Conservation (phyloP, 345 rosid genomes). For the Eucalyptus cloeziana region DNA sequence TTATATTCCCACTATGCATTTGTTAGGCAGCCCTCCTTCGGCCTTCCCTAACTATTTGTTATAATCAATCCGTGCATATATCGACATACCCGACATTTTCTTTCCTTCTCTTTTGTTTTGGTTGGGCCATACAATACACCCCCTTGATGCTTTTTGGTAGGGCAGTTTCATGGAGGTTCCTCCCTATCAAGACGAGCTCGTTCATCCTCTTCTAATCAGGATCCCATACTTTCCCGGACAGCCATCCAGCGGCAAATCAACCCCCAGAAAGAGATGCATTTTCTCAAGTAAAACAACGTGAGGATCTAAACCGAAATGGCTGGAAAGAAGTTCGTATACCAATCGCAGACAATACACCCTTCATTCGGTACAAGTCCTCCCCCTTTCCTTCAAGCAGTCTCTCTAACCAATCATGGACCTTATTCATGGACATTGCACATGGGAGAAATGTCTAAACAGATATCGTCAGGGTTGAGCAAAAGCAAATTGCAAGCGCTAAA, state of each 20-base stretch:
- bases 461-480: not conserved
- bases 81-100: not conserved
- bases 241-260: conserved; percentile 50
- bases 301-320: not conserved
- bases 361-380: conserved; percentile 60
- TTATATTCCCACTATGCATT: not conserved
- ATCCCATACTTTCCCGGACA: conserved; percentile 47
- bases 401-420: conserved; percentile 72
- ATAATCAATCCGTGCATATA: not conserved
- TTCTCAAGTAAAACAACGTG: not conserved
- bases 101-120: not conserved
- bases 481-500: not conserved
- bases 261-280: conserved; percentile 20
- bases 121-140: conserved; percentile 26
- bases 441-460: not conserved
- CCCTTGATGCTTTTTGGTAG: conserved; percentile 57
- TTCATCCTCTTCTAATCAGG: conserved; percentile 43
- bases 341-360: conserved; percentile 39
- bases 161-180: conserved; percentile 42
- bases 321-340: not conserved
- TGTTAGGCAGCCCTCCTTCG: not conserved
- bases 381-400: conserved; percentile 61
- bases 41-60: not conserved
- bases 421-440: not conserved
- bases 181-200: conserved; percentile 59